These are phyloP conservation scores for Corynespora cassiicola DNA, from an alignment of 2,329 filamentous ascomycete species.

Conservation along the genomic window DNA sequence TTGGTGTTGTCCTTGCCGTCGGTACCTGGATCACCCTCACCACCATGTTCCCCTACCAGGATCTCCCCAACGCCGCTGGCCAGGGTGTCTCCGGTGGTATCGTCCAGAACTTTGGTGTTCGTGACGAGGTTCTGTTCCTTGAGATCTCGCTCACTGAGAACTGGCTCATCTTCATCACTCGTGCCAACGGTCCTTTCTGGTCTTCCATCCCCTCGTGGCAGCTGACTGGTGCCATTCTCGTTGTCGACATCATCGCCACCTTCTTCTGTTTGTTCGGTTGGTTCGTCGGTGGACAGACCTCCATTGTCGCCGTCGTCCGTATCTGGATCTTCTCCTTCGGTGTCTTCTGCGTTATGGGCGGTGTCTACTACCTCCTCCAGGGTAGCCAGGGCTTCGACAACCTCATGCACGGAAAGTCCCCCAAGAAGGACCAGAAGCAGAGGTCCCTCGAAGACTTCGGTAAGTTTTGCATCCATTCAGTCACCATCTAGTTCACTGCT, in stretches of 20 bases:
- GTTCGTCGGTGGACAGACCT: slow-evolving; percentile 74
- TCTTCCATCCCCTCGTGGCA: slow-evolving; percentile 89
- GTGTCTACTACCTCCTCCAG: slow-evolving; percentile 80
- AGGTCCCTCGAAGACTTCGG: slow-evolving; percentile 87
- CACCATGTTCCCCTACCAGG: slow-evolving; percentile 70
- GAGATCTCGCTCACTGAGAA: slow-evolving; percentile 92
- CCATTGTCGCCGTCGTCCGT: slow-evolving; percentile 83
- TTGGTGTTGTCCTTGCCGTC: slow-evolving; percentile 79
- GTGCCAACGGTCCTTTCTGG: slow-evolving; percentile 92
- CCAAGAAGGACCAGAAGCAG: slow-evolving; percentile 82
- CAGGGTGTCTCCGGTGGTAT: slow-evolving; percentile 77
- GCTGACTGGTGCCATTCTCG: slow-evolving; percentile 75
- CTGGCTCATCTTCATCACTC: slow-evolving; percentile 96
- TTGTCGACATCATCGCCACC: slow-evolving; percentile 84
- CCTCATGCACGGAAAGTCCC: slow-evolving; percentile 89
- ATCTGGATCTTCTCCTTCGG: slow-evolving; percentile 93
- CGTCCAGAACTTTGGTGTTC: slow-evolving; percentile 84
- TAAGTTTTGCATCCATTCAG: slow-evolving; percentile 56
- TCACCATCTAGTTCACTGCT: slow-evolving; percentile 43
- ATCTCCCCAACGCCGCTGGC: slow-evolving; percentile 33
- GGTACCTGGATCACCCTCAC: slow-evolving; percentile 91
- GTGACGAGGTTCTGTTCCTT: slow-evolving; percentile 85
- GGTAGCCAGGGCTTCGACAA: slow-evolving; percentile 85
- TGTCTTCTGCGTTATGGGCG: slow-evolving; percentile 83
- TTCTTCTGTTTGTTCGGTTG: slow-evolving; percentile 86